Percentiles rank a stretch among this genome's conserved stretches.
phyloP scores from a whole-genome alignment of 345 rosid species.

The Boechera retrofracta region DNA sequence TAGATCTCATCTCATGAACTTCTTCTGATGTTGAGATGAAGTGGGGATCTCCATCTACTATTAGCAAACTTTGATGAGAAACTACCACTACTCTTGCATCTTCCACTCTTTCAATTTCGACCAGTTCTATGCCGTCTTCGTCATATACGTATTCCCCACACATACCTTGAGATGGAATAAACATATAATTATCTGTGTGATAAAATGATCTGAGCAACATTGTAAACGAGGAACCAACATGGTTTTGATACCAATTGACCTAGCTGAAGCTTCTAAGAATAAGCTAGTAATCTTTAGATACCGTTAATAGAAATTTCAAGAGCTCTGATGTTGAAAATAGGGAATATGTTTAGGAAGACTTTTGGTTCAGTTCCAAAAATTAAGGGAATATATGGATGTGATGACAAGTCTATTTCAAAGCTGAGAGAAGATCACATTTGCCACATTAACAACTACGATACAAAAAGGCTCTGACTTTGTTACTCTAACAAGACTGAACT shows the following conservation, averaged over 20 bases:
- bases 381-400: neutral
- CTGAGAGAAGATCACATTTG: constrained; percentile 30
- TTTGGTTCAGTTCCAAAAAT: neutral
- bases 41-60: too few species aligned
- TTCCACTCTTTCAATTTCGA: neutral
- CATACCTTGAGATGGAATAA: too few species aligned
- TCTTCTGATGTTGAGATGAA: too few species aligned
- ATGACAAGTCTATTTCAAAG: constrained; percentile 26
- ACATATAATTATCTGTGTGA: too few species aligned
- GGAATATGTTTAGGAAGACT: neutral
- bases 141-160: too few species aligned
- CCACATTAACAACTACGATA: constrained; percentile 18
- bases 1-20: too few species aligned
- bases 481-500: constrained; percentile 28
- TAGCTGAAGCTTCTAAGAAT: too few species aligned
- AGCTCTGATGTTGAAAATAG: neutral
- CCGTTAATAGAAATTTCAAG: neutral
- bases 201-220: neutral
- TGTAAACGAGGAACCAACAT: neutral
- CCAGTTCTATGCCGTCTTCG: too few species aligned
- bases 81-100: neutral
- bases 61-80: neutral
- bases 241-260: neutral
- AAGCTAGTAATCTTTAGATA: neutral
- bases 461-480: constrained; percentile 19